Conservation (phyloP, 768 basidiomycete species). For the Naganishia friedmannii region DNA sequence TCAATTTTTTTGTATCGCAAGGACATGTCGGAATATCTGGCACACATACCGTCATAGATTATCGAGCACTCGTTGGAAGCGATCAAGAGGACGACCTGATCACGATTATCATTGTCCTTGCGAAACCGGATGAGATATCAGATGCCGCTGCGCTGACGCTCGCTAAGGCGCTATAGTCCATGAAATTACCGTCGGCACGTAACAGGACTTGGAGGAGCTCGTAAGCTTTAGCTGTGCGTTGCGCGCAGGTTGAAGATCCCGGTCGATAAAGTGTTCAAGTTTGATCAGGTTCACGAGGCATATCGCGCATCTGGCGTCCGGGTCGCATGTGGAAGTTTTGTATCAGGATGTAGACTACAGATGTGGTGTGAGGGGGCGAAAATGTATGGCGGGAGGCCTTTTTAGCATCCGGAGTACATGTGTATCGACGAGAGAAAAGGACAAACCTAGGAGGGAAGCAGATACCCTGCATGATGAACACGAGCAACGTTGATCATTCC, state of each 20-base stretch:
- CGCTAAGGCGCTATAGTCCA: background rate
- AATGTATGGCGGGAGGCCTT: no score
- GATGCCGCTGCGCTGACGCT: background rate
- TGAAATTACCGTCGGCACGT: background rate
- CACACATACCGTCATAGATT: no score
- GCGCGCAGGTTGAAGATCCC: conserved; percentile 2
- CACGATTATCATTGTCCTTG: background rate
- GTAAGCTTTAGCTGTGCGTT: background rate
- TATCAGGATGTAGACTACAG: background rate
- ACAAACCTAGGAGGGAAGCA: no score
- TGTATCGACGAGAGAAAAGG: no score
- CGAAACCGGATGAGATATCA: background rate
- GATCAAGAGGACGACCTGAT: background rate
- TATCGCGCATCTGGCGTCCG: background rate
- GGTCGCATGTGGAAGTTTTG: conserved; percentile 5
- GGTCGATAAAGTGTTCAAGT: conserved; percentile 15
- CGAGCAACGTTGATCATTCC: no score
- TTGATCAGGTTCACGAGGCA: conserved; percentile 7
- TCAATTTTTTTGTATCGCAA: no score
- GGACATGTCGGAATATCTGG: no score
- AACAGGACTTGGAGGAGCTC: conserved; percentile 9
- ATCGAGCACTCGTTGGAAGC: background rate
- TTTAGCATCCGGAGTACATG: no score
- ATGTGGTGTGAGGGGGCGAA: no score
- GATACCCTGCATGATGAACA: no score